Base-by-base conservation (phyloP, 495 filamentous ascomycete species). In the Sphaerosporella brunnea region DNA sequence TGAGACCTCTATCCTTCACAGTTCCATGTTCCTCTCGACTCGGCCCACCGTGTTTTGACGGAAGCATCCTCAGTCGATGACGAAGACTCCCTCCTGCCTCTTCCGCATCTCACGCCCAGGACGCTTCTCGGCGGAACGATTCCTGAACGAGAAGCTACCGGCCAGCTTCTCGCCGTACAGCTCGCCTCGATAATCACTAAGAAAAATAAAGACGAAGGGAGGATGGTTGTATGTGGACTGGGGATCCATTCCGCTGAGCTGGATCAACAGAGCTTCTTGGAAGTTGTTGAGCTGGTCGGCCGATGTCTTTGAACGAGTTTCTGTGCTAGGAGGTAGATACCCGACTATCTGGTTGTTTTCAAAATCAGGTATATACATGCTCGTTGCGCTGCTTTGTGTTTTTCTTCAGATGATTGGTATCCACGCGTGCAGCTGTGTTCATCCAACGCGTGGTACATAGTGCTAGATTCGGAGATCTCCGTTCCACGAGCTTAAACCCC, bases 21-120 rank as follows among this genome's bases (percentile, higher is more conserved):
- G 87, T 71, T 94, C 28, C 86, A 94, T 68, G 84, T 95, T 16
- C 82, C 84, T 2, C 73, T 95, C 34, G 77, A 76, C 42, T 74
- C 76, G 23, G 64, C 72, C 8, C 83, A 77, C 37, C 70, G 77
- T 20, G 73, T 67, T 16, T 63, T 66, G 13, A 67, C 77, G 18
- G 70, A 73, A 46, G 71, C 72, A 54, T 65, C 72, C 16, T 67
- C 64, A 26, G 50, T 65, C 13, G 64, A 72, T 32, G 66, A 66
- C 32, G 71, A 76, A 48, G 68, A 73, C 48, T 65, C 65, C 32
- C 72, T 84, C 9, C 73, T 94, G 23, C 88, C 90, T 10, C 69
- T 87, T 38, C 67, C 73, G 26, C 78, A 83, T 55, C 66, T 97
- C 26, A 94, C 85, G 3, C 80, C 90, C 1, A 92, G 78, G 36